Conservation (phyloP, 306 rosid species). For the Gastrolobium bilobum region DNA sequence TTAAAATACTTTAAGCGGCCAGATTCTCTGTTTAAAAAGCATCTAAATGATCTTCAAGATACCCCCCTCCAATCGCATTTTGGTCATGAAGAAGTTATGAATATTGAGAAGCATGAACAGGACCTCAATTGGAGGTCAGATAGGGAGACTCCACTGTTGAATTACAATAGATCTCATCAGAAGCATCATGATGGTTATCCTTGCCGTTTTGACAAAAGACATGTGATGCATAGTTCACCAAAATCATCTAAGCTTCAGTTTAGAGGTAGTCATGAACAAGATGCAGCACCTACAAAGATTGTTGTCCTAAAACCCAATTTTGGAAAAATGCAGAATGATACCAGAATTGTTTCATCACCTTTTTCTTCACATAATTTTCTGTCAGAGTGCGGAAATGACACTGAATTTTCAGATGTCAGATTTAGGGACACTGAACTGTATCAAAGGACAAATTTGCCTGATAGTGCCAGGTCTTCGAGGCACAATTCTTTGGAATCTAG, state of each 20-base stretch:
- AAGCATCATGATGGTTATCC: slow-evolving; percentile 56
- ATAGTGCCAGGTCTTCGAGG: slow-evolving; percentile 57
- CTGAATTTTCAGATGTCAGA: slow-evolving; percentile 57
- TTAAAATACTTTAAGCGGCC: slow-evolving; percentile 85
- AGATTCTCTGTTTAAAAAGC: slow-evolving; percentile 87
- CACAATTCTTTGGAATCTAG: slow-evolving; percentile 76
- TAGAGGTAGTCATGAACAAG: slow-evolving; percentile 57
- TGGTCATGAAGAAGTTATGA: slow-evolving; percentile 54
- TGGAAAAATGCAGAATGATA: slow-evolving; percentile 68
- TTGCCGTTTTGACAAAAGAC: slow-evolving; percentile 59
- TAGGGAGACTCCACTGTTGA: slow-evolving; percentile 55
- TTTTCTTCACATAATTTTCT: slow-evolving; percentile 68
- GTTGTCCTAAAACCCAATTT: slow-evolving; percentile 93
- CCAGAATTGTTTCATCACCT: slow-evolving; percentile 59
- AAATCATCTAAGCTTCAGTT: slow-evolving; percentile 58
- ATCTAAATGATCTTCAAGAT: slow-evolving; percentile 77
- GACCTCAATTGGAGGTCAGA: slow-evolving; percentile 60
- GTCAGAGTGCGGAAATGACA: slow-evolving; percentile 59
- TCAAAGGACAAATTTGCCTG: slow-evolving; percentile 54
- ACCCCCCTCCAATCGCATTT: slow-evolving; percentile 60
- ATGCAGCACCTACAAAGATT: slow-evolving; percentile 74
- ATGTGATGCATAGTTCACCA: slow-evolving; percentile 54
- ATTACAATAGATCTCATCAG: slow-evolving; percentile 60
- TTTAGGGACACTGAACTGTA: slow-evolving; percentile 57
- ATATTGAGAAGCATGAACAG: slow-evolving; percentile 56